Evolutionary conservation across 768 basidiomycete species (phyloP).

Genomic region (Auricularia sp.): DNA sequence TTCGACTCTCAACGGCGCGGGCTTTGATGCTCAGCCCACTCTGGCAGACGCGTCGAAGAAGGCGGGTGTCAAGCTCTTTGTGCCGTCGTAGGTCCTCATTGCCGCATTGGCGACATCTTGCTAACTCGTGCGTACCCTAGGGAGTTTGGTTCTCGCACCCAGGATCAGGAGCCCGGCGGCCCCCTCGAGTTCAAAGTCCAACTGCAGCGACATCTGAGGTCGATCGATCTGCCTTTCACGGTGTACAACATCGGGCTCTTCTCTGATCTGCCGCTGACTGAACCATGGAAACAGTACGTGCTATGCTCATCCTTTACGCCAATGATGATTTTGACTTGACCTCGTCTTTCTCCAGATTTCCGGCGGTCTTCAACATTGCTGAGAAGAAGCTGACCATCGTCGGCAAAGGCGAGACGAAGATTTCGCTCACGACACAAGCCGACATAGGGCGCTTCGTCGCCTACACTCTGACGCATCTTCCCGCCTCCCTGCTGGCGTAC

Average conservation of each 20-base stretch:
- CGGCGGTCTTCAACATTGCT: conserved; percentile 10
- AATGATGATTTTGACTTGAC: background rate
- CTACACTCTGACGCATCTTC: conserved; percentile 11
- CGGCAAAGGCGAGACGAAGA: conserved; percentile 9
- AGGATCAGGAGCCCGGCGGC: background rate
- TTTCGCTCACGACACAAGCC: conserved; percentile 12
- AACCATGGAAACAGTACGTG: background rate
- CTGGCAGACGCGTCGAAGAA: conserved; percentile 16
- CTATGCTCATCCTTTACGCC: background rate
- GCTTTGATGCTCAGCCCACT: conserved; percentile 4
- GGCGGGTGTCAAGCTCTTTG: conserved; percentile 22
- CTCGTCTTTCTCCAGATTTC: background rate
- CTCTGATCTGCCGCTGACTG: conserved; percentile 7
- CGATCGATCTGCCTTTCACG: background rate
- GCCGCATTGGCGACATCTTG: background rate
- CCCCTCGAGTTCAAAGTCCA: background rate
- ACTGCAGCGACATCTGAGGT: too few relatives aligned
- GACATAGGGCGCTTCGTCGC: conserved; percentile 15
- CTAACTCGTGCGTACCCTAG: background rate
- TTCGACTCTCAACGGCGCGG: background rate
- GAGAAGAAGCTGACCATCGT: conserved; percentile 12
- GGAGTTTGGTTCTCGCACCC: background rate
- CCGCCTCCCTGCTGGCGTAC: conserved; percentile 7
- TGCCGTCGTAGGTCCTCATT: conserved; percentile 12
- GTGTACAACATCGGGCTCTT: conserved; percentile 11